Base-by-base conservation (phyloP, 108 stramenopile species). In the Conticribra guillardii region DNA sequence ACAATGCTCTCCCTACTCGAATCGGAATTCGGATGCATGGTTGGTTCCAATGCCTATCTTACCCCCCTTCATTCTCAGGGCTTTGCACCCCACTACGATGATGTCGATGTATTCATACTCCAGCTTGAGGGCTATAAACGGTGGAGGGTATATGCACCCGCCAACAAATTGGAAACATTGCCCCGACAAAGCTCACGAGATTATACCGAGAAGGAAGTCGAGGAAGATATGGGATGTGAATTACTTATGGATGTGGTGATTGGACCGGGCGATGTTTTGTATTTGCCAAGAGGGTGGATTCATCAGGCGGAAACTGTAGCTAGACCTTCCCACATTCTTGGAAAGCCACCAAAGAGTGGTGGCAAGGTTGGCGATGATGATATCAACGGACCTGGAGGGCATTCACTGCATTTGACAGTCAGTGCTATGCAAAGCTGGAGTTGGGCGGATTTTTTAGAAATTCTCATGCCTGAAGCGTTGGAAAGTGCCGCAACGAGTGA, bases 81-180 rank as follows among this genome's bases (percentile, higher is more conserved):
- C 8, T 99, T 99, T 80, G 97, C 99, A 7, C 98, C 99, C 0
- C 99, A 99, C 74, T 99, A 97, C 64, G 99, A 99, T 74, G 98
- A 99, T 69, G 97, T 98, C 64, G 97, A 98, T 73, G 98, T 96
- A 4, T 98, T 98, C 76, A 86, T 96, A 30, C 41, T 98, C 18
- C 93, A 99, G 73, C 68, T 96, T 33, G 93, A 97, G 73, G 98
- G 97, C 9, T 72, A 48, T 19, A 98, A 97, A 62, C 81, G 90
- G 57, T 98, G 97, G 97, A 92, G 94, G 59, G 96, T 97, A 8
- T 96, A 96, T 66, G 66, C 75, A 17, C 92, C 92, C 3, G 51
- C 81, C 14, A 66, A 75, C 23, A 84, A 88, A 48, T 31, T 30
- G 26, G 86, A 85, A 67, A 80, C 81, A 1, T 61, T 95, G 33